These are phyloP conservation scores for Leishmania lainsoni DNA, from an alignment of 208 protist species.

Conservation along the genomic window DNA sequence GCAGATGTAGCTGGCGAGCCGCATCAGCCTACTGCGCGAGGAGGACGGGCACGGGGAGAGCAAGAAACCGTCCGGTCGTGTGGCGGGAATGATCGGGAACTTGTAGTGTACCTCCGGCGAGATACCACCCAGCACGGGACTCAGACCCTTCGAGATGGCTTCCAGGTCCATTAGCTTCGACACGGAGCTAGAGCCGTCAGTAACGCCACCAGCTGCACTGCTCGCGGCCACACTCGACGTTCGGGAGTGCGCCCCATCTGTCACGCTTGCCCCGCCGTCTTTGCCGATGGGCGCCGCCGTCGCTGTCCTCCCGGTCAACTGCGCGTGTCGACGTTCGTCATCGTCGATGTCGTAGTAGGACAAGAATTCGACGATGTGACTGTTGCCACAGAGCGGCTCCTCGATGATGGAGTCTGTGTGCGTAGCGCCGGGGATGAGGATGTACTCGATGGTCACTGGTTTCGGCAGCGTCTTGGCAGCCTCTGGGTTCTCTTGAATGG, in stretches of 20 bases:
- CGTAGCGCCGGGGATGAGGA: conserved; percentile 66
- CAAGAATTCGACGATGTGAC: conserved; percentile 78
- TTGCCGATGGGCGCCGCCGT: not conserved
- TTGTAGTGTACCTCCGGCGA: conserved; percentile 13
- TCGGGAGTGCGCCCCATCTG: conserved; percentile 11
- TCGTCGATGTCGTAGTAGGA: conserved; percentile 52
- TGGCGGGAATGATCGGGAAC: conserved; percentile 30
- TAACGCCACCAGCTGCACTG: not conserved
- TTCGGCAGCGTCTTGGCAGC: conserved; percentile 22
- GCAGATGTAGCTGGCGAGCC: conserved; percentile 51
- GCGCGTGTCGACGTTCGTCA: conserved; percentile 29
- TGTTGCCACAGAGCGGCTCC: conserved; percentile 66
- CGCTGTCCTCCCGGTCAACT: conserved; percentile 19
- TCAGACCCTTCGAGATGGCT: conserved; percentile 9
- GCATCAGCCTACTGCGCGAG: conserved; percentile 48
- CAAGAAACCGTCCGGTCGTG: conserved; percentile 54
- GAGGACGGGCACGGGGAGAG: conserved; percentile 42
- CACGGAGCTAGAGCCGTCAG: conserved; percentile 6
- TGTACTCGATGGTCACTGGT: conserved; percentile 67
- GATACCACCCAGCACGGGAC: conserved; percentile 6
- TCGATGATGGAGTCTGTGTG: conserved; percentile 89
- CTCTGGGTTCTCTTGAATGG: conserved; percentile 23
- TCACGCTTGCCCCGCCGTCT: not conserved
- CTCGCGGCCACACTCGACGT: conserved; percentile 15
- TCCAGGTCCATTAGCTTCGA: conserved; percentile 22